phyloP scores from a whole-genome alignment of 139 green algal species.

The Tetraselmis striata region DNA sequence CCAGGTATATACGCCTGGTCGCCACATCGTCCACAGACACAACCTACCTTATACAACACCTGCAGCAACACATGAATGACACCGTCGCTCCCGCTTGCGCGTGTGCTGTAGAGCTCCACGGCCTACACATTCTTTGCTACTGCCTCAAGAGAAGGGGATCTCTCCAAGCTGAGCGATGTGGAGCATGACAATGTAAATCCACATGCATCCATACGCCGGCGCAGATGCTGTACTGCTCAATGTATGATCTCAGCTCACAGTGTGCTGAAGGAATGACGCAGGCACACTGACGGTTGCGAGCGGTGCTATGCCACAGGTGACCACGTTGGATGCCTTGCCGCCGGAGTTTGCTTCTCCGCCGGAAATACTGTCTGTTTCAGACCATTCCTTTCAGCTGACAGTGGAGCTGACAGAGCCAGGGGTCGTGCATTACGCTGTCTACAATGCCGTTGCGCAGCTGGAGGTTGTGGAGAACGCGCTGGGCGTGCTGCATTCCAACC shows the following conservation, averaged over 20 bases:
- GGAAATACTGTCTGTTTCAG: background rate
- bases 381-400: background rate
- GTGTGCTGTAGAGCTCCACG: background rate
- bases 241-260: too few species aligned
- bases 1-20: too few species aligned
- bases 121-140: background rate
- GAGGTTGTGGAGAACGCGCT: background rate
- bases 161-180: background rate
- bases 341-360: background rate
- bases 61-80: too few species aligned
- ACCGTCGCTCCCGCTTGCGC: too few species aligned
- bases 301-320: too few species aligned
- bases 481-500: background rate
- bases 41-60: too few species aligned
- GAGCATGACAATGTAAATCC: too few species aligned
- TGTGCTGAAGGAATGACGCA: too few species aligned
- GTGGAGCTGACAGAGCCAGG: background rate
- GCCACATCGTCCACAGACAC: too few species aligned
- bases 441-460: background rate
- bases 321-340: background rate
- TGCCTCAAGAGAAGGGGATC: background rate
- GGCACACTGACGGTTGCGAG: too few species aligned
- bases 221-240: too few species aligned
- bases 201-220: too few species aligned
- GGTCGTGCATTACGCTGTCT: background rate